Evolutionary conservation across 2,329 filamentous ascomycete genomes (phyloP).

Genomic region (Dryadomyces sulphureus): DNA sequence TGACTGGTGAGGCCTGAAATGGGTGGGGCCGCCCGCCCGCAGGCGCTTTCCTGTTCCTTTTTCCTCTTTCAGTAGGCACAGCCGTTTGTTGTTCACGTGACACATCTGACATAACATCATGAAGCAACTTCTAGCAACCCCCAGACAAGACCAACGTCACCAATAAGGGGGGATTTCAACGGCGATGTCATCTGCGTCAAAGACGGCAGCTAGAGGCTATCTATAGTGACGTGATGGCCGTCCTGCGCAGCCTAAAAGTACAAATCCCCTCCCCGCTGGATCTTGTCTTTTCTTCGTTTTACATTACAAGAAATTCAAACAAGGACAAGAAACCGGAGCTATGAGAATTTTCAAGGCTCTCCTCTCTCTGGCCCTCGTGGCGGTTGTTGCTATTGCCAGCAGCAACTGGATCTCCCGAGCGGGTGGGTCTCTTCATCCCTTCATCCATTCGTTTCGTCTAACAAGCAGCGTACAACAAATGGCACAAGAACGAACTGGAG

Average conservation of each 20-base stretch:
- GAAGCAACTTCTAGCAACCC: no score
- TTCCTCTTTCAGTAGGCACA: no score
- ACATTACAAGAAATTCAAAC: not conserved
- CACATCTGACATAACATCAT: not conserved
- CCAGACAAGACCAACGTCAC: no score
- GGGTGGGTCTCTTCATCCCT: slow-evolving; percentile 40
- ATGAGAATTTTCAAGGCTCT: slow-evolving; percentile 64
- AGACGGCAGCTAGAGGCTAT: no score
- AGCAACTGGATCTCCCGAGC: slow-evolving; percentile 79
- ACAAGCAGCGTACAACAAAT: slow-evolving; percentile 79
- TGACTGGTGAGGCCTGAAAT: no score
- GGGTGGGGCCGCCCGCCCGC: no score
- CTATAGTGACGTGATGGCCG: not conserved
- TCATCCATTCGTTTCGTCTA: slow-evolving; percentile 21
- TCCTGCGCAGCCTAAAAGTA: not conserved
- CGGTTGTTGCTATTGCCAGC: slow-evolving; percentile 49
- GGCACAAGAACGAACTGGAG: slow-evolving; percentile 96
- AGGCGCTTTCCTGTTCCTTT: not conserved
- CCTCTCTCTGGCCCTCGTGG: slow-evolving; percentile 57
- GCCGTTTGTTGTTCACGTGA: no score
- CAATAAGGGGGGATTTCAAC: not conserved
- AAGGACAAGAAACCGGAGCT: not conserved
- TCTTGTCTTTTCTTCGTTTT: not conserved
- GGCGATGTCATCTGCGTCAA: not conserved
- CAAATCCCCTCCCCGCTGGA: not conserved